These are phyloP conservation scores for Echria macrotheca DNA, from an alignment of 495 filamentous ascomycete genomes.

Conservation along the genomic window DNA sequence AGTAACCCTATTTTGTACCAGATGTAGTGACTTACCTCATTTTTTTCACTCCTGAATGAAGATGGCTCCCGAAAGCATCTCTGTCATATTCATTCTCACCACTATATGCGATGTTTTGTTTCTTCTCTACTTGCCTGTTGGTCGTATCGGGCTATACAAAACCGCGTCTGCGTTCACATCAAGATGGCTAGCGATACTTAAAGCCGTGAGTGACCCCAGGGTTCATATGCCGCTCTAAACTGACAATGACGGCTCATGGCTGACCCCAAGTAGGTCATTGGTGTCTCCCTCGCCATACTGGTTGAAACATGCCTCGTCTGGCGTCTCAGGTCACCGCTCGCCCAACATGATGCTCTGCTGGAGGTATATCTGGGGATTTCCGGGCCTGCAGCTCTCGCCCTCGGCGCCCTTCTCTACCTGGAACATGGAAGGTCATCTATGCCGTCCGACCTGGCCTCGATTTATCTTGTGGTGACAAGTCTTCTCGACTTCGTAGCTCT, in stretches of 20 bases:
- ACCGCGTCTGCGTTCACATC: background rate
- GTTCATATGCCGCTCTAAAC: background rate
- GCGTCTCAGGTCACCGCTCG: no score
- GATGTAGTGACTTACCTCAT: no score
- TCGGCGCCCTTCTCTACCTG: background rate
- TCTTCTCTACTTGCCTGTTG: background rate
- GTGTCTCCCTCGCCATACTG: no score
- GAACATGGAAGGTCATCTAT: constrained; percentile 7
- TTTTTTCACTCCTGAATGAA: no score
- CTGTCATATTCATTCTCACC: no score
- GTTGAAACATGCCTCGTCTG: no score
- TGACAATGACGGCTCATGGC: no score
- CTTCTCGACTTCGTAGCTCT: constrained; percentile 12
- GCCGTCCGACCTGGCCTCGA: constrained; percentile 13
- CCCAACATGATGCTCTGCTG: no score
- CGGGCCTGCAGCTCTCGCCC: background rate
- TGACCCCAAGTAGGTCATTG: no score
- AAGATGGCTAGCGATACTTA: background rate
- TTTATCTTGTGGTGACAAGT: constrained; percentile 14
- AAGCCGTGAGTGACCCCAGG: background rate
- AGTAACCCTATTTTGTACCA: no score
- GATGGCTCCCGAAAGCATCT: no score
- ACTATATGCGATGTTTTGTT: background rate
- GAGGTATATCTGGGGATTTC: no score
- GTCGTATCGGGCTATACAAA: background rate